Evolutionary conservation across 768 basidiomycete species (phyloP).

Genomic region (Lactarius vividus): DNA sequence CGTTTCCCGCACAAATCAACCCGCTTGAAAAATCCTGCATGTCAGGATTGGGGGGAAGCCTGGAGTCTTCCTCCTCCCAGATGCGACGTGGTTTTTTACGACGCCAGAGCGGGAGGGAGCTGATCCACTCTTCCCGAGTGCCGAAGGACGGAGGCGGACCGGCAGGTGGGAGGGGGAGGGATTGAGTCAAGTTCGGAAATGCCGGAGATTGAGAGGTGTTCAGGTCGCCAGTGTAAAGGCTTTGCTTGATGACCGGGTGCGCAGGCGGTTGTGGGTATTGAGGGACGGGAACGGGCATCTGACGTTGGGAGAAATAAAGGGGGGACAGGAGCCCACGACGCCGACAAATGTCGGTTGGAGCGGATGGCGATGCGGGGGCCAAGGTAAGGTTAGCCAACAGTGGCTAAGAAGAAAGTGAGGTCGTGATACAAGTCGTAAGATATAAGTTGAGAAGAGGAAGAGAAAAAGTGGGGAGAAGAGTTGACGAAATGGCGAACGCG

Average conservation of each 20-base stretch:
- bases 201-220: constrained; percentile 40
- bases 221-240: constrained; percentile 40
- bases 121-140: constrained; percentile 71
- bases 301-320: constrained; percentile 41
- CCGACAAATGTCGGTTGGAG: constrained; percentile 16
- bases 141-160: constrained; percentile 64
- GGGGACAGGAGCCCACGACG: constrained; percentile 24
- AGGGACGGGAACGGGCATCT: constrained; percentile 88
- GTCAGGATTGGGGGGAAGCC: constrained; percentile 31
- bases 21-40: constrained; percentile 65
- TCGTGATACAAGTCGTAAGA: constrained; percentile 78
- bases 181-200: constrained; percentile 53
- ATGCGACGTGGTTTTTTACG: constrained; percentile 63
- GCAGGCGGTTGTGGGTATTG: constrained; percentile 53
- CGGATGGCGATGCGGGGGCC: constrained; percentile 41
- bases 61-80: constrained; percentile 54
- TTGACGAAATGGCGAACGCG: constrained; percentile 67
- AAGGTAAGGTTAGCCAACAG: constrained; percentile 40
- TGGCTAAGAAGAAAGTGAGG: constrained; percentile 41
- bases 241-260: constrained; percentile 65
- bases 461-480: constrained; percentile 33
- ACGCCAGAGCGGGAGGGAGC: constrained; percentile 68
- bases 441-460: constrained; percentile 32
- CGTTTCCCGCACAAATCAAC: constrained; percentile 77
- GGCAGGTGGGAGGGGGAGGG: constrained; percentile 57